Evolutionary conservation across 441 rosid genomes (phyloP).

Genomic region (Mallotus repandus): DNA sequence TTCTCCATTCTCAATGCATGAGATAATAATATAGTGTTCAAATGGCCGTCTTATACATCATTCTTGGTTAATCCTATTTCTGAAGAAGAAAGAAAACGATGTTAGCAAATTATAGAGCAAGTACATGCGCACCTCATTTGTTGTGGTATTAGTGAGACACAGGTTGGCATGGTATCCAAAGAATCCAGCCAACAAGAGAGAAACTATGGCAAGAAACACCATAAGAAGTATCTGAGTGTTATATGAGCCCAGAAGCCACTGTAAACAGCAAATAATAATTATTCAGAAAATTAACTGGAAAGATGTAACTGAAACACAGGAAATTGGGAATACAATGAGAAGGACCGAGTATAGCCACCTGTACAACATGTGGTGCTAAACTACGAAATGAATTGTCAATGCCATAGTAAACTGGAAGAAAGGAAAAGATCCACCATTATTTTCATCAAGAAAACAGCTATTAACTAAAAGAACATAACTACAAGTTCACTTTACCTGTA

Average conservation of each 20-base stretch:
- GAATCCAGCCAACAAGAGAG: conserved; percentile 77
- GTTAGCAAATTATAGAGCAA: not conserved
- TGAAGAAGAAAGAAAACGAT: not conserved
- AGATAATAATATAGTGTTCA: not conserved
- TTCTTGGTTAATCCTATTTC: not conserved
- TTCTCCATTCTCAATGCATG: no score
- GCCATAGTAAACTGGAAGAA: conserved; percentile 72
- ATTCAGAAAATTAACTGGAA: not conserved
- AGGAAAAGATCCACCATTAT: conserved; percentile 16
- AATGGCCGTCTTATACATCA: not conserved
- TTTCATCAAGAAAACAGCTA: not conserved
- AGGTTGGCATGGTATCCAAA: conserved; percentile 73
- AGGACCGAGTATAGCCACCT: conserved; percentile 40
- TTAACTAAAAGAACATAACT: not conserved
- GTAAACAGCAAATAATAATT: conserved; percentile 30
- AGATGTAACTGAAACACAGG: not conserved
- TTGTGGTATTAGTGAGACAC: conserved; percentile 76
- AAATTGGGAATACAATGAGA: not conserved
- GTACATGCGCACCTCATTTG: conserved; percentile 59
- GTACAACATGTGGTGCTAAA: conserved; percentile 70
- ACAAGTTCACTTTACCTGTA: conserved; percentile 42
- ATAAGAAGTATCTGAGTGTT: conserved; percentile 74
- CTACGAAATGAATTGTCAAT: conserved; percentile 62
- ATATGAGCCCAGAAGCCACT: conserved; percentile 84
- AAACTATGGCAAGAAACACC: conserved; percentile 78